Evolutionary conservation across 2,329 filamentous ascomycete genomes (phyloP), one percentile per base, ranked within the genome.

Genomic region (Verticillium longisporum): DNA sequence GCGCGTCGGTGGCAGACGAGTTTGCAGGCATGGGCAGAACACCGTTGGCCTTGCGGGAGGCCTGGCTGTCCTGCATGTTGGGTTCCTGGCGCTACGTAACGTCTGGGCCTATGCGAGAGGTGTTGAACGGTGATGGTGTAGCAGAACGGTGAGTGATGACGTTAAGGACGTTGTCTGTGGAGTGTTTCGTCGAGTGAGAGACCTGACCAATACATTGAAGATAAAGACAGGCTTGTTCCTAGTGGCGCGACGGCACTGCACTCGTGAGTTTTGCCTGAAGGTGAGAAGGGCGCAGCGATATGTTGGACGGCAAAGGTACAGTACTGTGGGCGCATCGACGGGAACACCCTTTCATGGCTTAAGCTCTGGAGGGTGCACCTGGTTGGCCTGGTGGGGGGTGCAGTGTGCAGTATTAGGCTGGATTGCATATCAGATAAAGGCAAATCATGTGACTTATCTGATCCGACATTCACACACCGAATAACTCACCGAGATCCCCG

Each of bases 1-100:
- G 65, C 34, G 75, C 62, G 55, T 79, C 73, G 41, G 72, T 67
- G n/a, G 76, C 69, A 2, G 78, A 77, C 53, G 80, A 77, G 26
- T 77, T 72, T 10, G 76, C 74, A 54, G 78, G 74, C 56, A 84
- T 78, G 54, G 83, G 77, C 37, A 85, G 73, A 10, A 84, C 76
- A 32, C 85, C 84, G 66, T 83, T 85, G 5, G 80, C 65, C 65
- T 78, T 78, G 41, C 73, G 55, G 26, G 55, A 10, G 13, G 33
- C 18, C 13, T 36, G 32, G 14, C 54, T 14, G 9, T 55, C 54
- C 31, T 33, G 54, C 54, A 55, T 55, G n/a, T 50, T 50, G 45
- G 6, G 45, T 10, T 45, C 9, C 18, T 21, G n/a, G n/a, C 38
- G 45, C 11, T 11, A 18, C n/a, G 18, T 50, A 26, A 11, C 18